A percentile compares a stretch with the other conserved stretches of the same genome.
These are phyloP conservation scores for Russula vinacea DNA, from an alignment of 768 basidiomycete genomes.

Conservation along the genomic window DNA sequence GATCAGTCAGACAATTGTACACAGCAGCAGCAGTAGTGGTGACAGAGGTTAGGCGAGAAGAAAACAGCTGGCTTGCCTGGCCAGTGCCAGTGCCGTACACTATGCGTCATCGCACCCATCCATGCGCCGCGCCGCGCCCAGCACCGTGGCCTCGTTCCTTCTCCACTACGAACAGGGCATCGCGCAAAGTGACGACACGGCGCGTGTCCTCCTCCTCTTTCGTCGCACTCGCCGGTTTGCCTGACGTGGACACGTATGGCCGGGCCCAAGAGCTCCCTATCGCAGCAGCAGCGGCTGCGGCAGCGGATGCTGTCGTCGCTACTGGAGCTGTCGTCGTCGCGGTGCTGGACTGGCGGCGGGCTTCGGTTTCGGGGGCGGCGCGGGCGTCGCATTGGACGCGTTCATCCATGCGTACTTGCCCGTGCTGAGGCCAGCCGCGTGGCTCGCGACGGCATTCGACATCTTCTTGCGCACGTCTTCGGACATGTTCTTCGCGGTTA, in stretches of 20 bases:
- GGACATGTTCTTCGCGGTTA: slow-evolving; percentile 84
- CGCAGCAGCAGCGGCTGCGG: slow-evolving; percentile 30
- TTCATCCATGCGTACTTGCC: slow-evolving; percentile 90
- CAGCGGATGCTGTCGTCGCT: slow-evolving; percentile 29
- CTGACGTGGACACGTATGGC: slow-evolving; percentile 57
- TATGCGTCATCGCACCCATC: slow-evolving; percentile 42
- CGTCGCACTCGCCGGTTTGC: slow-evolving; percentile 41
- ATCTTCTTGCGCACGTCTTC: slow-evolving; percentile 91
- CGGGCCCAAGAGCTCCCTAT: slow-evolving; percentile 52
- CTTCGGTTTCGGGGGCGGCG: slow-evolving; percentile 39
- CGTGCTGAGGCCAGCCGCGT: slow-evolving; percentile 74
- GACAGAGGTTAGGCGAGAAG: background rate
- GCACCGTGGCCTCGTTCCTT: slow-evolving; percentile 82
- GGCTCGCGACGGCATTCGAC: slow-evolving; percentile 85
- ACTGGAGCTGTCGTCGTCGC: slow-evolving; percentile 35
- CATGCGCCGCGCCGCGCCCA: slow-evolving; percentile 69
- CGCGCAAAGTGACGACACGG: slow-evolving; percentile 63
- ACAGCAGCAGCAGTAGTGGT: slow-evolving; percentile 10
- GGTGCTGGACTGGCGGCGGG: slow-evolving; percentile 33
- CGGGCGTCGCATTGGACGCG: slow-evolving; percentile 49
- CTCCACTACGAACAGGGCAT: slow-evolving; percentile 84
- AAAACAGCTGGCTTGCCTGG: slow-evolving; percentile 3
- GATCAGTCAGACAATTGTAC: slow-evolving; percentile 14
- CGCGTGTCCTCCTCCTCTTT: slow-evolving; percentile 51
- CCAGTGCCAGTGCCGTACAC: background rate